Evolutionary conservation across 768 basidiomycete genomes (phyloP).

Genomic region (Leccinum incarnatum): DNA sequence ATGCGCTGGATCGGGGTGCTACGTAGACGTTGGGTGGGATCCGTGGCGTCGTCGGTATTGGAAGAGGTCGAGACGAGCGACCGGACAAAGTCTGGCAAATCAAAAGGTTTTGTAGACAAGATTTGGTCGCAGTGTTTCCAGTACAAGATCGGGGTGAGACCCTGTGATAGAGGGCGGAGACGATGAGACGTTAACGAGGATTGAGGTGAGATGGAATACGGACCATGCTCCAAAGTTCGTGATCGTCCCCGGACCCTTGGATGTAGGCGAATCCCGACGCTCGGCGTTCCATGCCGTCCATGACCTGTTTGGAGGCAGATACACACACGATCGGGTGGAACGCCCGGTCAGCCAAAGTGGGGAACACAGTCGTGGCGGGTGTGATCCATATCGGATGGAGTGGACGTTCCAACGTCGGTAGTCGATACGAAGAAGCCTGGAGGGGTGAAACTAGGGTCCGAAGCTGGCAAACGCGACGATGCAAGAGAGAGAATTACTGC

Average conservation of each 20-base stretch:
- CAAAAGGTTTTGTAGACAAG: constrained; percentile 44
- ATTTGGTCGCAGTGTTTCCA: constrained; percentile 58
- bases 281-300: constrained; percentile 59
- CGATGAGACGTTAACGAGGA: background rate
- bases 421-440: constrained; percentile 68
- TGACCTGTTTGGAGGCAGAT: constrained; percentile 75
- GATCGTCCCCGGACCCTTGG: constrained; percentile 94
- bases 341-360: constrained; percentile 26
- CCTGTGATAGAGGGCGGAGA: constrained; percentile 39
- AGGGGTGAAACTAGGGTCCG: background rate
- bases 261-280: constrained; percentile 78
- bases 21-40: background rate
- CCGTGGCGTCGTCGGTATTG: background rate
- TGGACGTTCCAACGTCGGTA: constrained; percentile 60
- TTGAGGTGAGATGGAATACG: constrained; percentile 10
- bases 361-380: constrained; percentile 57
- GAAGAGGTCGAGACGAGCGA: constrained; percentile 10
- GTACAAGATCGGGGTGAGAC: constrained; percentile 70
- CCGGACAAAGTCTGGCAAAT: constrained; percentile 41
- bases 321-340: constrained; percentile 80
- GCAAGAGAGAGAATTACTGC: constrained; percentile 40
- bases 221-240: constrained; percentile 86
- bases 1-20: constrained; percentile 26
- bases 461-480: background rate
- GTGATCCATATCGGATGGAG: constrained; percentile 90